Evolutionary conservation across 768 basidiomycete genomes (phyloP).

Genomic region (Hygrophoropsis aurantiaca): DNA sequence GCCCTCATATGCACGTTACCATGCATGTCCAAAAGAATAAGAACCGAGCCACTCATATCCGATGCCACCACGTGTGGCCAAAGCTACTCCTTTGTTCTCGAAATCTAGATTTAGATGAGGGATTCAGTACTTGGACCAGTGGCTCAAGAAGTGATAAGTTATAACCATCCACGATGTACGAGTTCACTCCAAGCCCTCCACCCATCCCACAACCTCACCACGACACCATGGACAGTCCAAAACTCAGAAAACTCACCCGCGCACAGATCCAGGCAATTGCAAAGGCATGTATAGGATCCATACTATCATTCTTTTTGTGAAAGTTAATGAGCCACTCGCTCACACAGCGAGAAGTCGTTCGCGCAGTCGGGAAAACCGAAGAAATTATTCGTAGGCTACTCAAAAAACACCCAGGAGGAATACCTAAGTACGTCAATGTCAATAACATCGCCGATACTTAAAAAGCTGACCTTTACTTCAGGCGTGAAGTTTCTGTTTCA

Average conservation of each 20-base stretch:
- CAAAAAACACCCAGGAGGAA: constrained; percentile 24
- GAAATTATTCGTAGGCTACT: constrained; percentile 24
- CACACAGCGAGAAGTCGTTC: constrained; percentile 21
- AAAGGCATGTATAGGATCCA: constrained; percentile 11
- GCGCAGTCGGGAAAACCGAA: constrained; percentile 26
- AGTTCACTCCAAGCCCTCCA: not conserved
- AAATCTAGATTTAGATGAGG: too few species aligned
- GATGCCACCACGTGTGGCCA: not conserved
- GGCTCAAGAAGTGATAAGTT: not conserved
- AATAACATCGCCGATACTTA: too few species aligned
- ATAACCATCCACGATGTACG: too few species aligned
- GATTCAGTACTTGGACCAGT: not conserved
- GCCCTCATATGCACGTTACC: not conserved
- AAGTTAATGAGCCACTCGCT: not conserved
- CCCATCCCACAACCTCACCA: not conserved
- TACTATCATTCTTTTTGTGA: not conserved
- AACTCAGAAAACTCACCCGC: constrained; percentile 18
- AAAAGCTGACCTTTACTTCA: too few species aligned
- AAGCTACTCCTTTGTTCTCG: not conserved
- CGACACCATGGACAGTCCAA: constrained; percentile 13
- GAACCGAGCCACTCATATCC: not conserved
- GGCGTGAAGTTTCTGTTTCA: too few species aligned
- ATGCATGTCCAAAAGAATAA: not conserved
- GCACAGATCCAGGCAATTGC: constrained; percentile 23
- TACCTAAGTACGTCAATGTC: constrained; percentile 11